Base-by-base conservation (phyloP, 768 basidiomycete species). In the Lactarius akahatsu region DNA sequence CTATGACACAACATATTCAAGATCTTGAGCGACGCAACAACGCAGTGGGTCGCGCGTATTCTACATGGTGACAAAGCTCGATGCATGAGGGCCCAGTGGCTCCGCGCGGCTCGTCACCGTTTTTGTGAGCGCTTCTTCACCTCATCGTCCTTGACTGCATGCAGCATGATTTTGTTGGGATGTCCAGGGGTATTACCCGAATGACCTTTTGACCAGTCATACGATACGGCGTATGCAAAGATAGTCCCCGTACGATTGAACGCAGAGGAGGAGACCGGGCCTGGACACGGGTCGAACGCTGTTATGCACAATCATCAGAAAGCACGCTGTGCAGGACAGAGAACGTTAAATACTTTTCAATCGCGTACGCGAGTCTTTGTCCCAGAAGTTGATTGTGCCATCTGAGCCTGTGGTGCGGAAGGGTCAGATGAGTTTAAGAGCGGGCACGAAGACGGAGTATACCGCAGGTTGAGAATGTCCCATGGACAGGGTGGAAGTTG, bases 171-270 rank as follows among this genome's bases (percentile, higher is more conserved):
- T 76, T 94, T 92, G 79, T 92, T 93, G 20, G 88, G 85, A 67
- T 83, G 80, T 9, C 80, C 79, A 2, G 84, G 81, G 5, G 89
- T 89, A 83, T 90, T 92, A 26, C 94, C 94, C 15, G 87, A 86
- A 75, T 94, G 91, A 9, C 94, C 93, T 74, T 94, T 94, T 18
- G 89, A 91, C 94, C 94, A 96, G 73, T 96, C 94, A 70, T 96
- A 96, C 15, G 93, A 94, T 28, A 96, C 77, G 0, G 94, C 90
- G 71, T 97, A 97, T 0, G 94, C 96, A 73, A 97, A 93, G 69
- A 97, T 91, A 36, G 81, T 87, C 34, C 93, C 93, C 30, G 85
- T 92, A 67, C 89, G 88, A 79, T 94, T 97, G 82, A 96, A 98
- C 4, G 86, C 81, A 10, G 88, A 89, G 9, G 89, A 83, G 23